These are phyloP conservation scores for Tinospora cordifolia DNA, from an alignment of 164 flowering plant species.

Conservation along the genomic window DNA sequence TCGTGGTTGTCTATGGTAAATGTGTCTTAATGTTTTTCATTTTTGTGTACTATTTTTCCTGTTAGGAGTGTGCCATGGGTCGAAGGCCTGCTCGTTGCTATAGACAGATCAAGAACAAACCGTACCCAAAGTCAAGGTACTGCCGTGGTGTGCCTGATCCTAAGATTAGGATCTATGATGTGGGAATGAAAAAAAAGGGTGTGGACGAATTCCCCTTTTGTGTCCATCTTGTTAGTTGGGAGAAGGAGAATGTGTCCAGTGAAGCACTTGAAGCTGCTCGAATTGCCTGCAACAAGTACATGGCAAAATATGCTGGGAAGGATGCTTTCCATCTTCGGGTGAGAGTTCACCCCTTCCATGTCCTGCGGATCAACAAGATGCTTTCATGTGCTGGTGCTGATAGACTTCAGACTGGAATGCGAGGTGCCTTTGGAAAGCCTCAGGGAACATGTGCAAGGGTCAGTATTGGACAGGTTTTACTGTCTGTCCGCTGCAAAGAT, in stretches of 20 bases:
- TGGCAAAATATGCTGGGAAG: conserved; percentile 32
- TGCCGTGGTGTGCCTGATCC: conserved; percentile 41
- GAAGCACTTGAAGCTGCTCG: conserved; percentile 37
- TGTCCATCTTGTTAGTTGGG: conserved; percentile 36
- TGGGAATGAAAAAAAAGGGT: conserved; percentile 34
- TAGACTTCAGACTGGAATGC: conserved; percentile 38
- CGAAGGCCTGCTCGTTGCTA: conserved; percentile 28
- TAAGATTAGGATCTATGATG: conserved; percentile 36
- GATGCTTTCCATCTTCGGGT: conserved; percentile 33
- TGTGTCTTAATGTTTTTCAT: not conserved
- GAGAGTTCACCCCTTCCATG: conserved; percentile 35
- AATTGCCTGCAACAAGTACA: conserved; percentile 34
- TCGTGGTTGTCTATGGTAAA: not conserved
- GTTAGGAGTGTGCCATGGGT: not conserved
- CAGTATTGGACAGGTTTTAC: conserved; percentile 28
- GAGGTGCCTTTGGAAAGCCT: conserved; percentile 38
- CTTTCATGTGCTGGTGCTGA: conserved; percentile 41
- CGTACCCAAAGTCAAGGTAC: conserved; percentile 32
- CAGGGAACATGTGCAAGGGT: conserved; percentile 32
- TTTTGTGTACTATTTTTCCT: not conserved
- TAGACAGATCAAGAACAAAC: conserved; percentile 36
- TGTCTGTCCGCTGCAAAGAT: conserved; percentile 35
- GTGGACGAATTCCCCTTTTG: conserved; percentile 38
- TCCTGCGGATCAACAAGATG: conserved; percentile 35
- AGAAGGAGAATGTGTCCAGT: conserved; percentile 34